A percentile compares a stretch with the other conserved stretches of the same genome.
phyloP scores from a whole-genome alignment of 768 basidiomycete genomes.

The Leucosporidium yakuticum region DNA sequence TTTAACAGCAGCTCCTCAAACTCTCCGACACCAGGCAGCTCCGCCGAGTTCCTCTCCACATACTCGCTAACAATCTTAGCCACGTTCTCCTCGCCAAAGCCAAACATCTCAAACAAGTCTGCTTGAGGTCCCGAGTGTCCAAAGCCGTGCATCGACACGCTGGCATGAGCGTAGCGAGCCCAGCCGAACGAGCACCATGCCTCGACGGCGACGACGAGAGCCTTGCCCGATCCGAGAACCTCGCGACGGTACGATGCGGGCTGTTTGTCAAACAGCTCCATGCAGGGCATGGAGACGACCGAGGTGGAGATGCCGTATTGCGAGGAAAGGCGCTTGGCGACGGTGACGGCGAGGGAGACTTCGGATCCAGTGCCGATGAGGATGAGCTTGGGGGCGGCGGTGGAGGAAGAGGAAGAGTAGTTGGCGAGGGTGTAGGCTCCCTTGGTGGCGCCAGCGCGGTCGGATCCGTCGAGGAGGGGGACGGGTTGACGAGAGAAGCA shows the following conservation, averaged over 20 bases:
- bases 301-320: constrained; percentile 63
- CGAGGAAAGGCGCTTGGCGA: constrained; percentile 69
- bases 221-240: constrained; percentile 55
- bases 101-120: constrained; percentile 41
- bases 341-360: constrained; percentile 77
- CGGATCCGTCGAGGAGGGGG: constrained; percentile 78
- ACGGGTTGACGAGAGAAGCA: constrained; percentile 69
- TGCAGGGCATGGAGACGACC: constrained; percentile 79
- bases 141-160: constrained; percentile 42
- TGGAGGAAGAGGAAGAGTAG: constrained; percentile 65
- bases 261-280: constrained; percentile 76
- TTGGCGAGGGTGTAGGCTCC: constrained; percentile 66
- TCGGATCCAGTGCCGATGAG: constrained; percentile 84
- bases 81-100: constrained; percentile 40
- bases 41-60: neutral
- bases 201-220: constrained; percentile 42
- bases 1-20: constrained; percentile 3
- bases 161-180: constrained; percentile 43
- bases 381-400: constrained; percentile 62
- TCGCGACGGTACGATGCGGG: constrained; percentile 67
- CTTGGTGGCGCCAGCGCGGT: constrained; percentile 67
- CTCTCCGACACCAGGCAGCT: neutral
- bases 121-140: constrained; percentile 41
- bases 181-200: constrained; percentile 42
- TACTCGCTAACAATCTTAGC: constrained; percentile 33